These are phyloP conservation scores for Amylostereum areolatum DNA, from an alignment of 1,284 basidiomycete genomes.

Conservation along the genomic window DNA sequence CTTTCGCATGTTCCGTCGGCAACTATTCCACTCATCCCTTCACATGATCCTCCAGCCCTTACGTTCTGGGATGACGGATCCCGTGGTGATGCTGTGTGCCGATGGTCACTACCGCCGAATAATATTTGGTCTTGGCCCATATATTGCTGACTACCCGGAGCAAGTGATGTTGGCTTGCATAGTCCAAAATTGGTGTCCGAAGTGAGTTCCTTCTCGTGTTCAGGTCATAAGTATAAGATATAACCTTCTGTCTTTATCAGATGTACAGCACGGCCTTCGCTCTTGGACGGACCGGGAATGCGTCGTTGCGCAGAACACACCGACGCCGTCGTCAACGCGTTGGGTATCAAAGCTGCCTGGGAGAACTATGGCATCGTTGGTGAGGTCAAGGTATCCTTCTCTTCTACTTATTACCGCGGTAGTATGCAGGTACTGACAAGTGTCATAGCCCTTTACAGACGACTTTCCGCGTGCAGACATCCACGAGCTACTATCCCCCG, in stretches of 20 bases:
- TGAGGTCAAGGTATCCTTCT: background rate
- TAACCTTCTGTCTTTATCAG: too few species aligned
- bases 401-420: too few species aligned
- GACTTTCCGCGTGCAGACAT: constrained; percentile 28
- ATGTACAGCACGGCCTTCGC: too few species aligned
- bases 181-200: constrained; percentile 1
- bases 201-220: background rate
- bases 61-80: constrained; percentile 2
- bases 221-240: background rate
- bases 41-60: constrained; percentile 1
- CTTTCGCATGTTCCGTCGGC: constrained; percentile 4
- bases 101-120: constrained; percentile 7
- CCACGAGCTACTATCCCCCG: constrained; percentile 25
- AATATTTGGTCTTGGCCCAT: constrained; percentile 6
- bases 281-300: too few species aligned
- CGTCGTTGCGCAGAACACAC: too few species aligned
- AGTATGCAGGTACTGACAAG: too few species aligned
- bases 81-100: constrained; percentile 3
- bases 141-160: constrained; percentile 8
- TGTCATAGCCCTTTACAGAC: constrained; percentile 26
- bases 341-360: too few species aligned
- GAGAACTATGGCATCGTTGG: background rate
- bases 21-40: constrained; percentile 7
- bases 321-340: too few species aligned
- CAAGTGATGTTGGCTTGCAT: constrained; percentile 1